A percentile compares a stretch with the other conserved stretches of the same genome.
phyloP scores from a whole-genome alignment of 306 rosid genomes.

The Cicer judaicum region DNA sequence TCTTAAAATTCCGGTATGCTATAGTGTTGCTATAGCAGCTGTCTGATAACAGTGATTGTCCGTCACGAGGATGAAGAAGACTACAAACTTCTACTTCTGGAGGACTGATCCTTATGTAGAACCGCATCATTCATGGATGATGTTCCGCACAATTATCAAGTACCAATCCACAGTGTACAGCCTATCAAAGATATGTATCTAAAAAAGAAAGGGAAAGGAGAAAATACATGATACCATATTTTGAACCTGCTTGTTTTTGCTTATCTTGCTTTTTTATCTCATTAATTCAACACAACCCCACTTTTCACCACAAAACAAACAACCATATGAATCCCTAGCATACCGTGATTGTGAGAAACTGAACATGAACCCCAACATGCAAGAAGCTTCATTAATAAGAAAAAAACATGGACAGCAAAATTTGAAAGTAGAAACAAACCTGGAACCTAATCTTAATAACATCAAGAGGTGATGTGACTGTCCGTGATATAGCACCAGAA shows the following conservation, averaged over 20 bases:
- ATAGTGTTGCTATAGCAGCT: too few relatives aligned
- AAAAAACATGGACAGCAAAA: background rate
- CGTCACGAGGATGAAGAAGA: too few relatives aligned
- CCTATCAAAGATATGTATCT: background rate
- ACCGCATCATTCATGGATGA: too few relatives aligned
- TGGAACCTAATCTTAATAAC: constrained; percentile 98
- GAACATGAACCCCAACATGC: background rate
- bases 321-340: background rate
- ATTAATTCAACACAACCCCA: background rate
- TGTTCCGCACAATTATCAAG: too few relatives aligned
- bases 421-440: constrained; percentile 48
- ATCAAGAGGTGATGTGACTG: constrained; percentile 91
- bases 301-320: background rate
- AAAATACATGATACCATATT: constrained; percentile 4
- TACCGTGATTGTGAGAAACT: background rate
- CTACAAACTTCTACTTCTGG: too few relatives aligned
- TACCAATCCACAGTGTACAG: too few relatives aligned
- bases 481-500: constrained; percentile 85
- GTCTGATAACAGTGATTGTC: too few relatives aligned
- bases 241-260: background rate
- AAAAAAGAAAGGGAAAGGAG: background rate
- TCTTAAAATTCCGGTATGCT: too few relatives aligned
- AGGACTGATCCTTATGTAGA: too few relatives aligned
- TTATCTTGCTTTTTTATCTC: background rate
- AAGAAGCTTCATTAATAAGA: background rate